phyloP scores from a whole-genome alignment of 2,329 filamentous ascomycete species.

The Trichoderma citrinoviride region DNA sequence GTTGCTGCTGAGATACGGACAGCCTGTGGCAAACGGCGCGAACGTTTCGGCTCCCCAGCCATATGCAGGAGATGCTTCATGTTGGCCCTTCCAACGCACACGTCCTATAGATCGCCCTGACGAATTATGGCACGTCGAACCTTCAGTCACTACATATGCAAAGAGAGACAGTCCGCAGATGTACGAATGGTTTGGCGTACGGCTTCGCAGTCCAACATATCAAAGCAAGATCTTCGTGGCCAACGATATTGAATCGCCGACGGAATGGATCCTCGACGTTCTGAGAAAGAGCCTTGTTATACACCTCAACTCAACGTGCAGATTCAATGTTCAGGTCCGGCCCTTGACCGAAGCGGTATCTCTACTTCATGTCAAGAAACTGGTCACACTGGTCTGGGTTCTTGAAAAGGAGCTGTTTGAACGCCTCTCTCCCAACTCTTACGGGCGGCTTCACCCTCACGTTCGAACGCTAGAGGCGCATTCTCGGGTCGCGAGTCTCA shows the following conservation, averaged over 20 bases:
- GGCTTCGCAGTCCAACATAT: slow-evolving; percentile 26
- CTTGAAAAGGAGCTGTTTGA: slow-evolving; percentile 20
- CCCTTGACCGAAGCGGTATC: background rate
- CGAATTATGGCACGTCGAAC: slow-evolving; percentile 12
- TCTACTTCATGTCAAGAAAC: slow-evolving; percentile 19
- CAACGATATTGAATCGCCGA: background rate
- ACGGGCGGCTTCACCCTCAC: background rate
- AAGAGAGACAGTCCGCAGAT: slow-evolving; percentile 8
- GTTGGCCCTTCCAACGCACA: no score
- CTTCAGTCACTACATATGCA: slow-evolving; percentile 20
- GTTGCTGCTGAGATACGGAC: background rate
- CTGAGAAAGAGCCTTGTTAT: slow-evolving; percentile 25
- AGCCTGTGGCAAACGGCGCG: slow-evolving; percentile 17
- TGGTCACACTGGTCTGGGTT: slow-evolving; percentile 24
- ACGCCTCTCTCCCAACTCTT: background rate
- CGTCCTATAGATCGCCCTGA: no score
- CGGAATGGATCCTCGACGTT: slow-evolving; percentile 5
- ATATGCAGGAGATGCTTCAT: no score
- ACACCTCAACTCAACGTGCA: slow-evolving; percentile 30
- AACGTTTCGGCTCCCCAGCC: slow-evolving; percentile 13
- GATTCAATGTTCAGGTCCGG: slow-evolving; percentile 22
- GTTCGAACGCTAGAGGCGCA: slow-evolving; percentile 1
- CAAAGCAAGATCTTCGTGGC: background rate
- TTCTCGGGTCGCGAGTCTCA: slow-evolving; percentile 1
- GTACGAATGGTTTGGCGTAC: slow-evolving; percentile 30